These are phyloP conservation scores for Leccinellum luteum DNA, from an alignment of 768 basidiomycete species.

Conservation along the genomic window DNA sequence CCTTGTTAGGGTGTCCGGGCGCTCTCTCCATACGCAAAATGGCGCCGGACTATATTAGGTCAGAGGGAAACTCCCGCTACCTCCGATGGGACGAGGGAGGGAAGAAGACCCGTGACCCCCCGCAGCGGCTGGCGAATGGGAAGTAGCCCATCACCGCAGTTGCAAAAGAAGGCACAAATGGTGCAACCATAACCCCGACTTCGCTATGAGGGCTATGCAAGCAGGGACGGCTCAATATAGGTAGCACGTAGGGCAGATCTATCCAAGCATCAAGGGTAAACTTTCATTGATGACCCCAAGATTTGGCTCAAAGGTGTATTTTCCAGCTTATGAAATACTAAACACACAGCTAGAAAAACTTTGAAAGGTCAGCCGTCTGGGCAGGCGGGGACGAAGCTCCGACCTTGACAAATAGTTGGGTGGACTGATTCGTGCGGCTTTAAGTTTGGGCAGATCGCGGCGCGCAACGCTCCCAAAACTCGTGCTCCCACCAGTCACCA, in stretches of 20 bases:
- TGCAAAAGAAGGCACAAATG: conserved; percentile 15
- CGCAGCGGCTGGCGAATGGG: conserved; percentile 4
- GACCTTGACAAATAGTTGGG: conserved; percentile 19
- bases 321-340: conserved; percentile 17
- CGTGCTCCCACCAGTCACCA: conserved; percentile 56
- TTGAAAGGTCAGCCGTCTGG: conserved; percentile 12
- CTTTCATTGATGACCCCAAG: not conserved
- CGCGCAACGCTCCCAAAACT: conserved; percentile 48
- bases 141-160: conserved; percentile 4
- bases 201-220: conserved; percentile 5
- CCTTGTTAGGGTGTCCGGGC: not conserved
- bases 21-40: conserved; percentile 12
- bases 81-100: conserved; percentile 6
- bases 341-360: conserved; percentile 11
- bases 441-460: conserved; percentile 12
- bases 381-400: conserved; percentile 18
- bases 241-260: not conserved
- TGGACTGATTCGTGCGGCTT: conserved; percentile 9
- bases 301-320: conserved; percentile 7
- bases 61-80: conserved; percentile 6
- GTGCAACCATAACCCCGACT: conserved; percentile 4
- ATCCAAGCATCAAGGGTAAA: conserved; percentile 4
- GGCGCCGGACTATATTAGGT: conserved; percentile 11
- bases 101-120: conserved; percentile 3
- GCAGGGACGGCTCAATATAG: conserved; percentile 5